A percentile compares a stretch with the other conserved stretches of the same genome.
phyloP scores from a whole-genome alignment of 164 flowering plant species.

The Chimonanthus praecox region DNA sequence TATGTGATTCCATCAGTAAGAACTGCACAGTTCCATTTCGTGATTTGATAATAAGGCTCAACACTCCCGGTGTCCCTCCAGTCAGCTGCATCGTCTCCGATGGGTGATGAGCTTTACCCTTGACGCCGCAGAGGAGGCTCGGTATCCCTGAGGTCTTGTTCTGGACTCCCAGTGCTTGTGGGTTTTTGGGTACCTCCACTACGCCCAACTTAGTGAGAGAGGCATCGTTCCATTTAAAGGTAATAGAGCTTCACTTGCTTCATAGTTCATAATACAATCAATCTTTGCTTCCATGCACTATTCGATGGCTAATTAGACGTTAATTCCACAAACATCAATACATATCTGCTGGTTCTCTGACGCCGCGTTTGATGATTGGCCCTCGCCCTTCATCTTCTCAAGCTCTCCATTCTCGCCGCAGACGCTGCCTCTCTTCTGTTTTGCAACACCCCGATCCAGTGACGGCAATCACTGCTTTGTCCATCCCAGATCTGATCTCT shows the following conservation, averaged over 20 bases:
- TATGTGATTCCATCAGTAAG: slow-evolving; percentile 18
- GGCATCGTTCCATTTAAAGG: slow-evolving; percentile 14
- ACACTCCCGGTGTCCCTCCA: neutral
- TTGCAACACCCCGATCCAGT: no score
- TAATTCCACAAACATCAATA: neutral
- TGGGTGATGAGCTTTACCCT: slow-evolving; percentile 6
- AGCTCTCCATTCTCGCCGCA: no score
- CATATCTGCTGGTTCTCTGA: neutral
- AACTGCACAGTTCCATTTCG: slow-evolving; percentile 1
- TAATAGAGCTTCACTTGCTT: neutral
- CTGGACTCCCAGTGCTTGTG: slow-evolving; percentile 15
- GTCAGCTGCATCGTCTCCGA: slow-evolving; percentile 15
- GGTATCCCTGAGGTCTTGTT: slow-evolving; percentile 8
- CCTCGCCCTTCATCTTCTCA: no score
- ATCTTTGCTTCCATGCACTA: neutral
- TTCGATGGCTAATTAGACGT: neutral
- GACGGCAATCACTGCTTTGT: no score
- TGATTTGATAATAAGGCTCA: slow-evolving; percentile 1
- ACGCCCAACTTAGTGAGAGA: neutral
- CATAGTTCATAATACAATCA: neutral
- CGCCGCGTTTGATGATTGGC: no score
- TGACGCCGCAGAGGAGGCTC: slow-evolving; percentile 8
- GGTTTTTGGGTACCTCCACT: slow-evolving; percentile 4
- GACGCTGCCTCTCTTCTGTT: no score
- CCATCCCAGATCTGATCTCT: no score